Evolutionary conservation across 2,329 filamentous ascomycete species (phyloP).

Genomic region (Thelonectria blattea): DNA sequence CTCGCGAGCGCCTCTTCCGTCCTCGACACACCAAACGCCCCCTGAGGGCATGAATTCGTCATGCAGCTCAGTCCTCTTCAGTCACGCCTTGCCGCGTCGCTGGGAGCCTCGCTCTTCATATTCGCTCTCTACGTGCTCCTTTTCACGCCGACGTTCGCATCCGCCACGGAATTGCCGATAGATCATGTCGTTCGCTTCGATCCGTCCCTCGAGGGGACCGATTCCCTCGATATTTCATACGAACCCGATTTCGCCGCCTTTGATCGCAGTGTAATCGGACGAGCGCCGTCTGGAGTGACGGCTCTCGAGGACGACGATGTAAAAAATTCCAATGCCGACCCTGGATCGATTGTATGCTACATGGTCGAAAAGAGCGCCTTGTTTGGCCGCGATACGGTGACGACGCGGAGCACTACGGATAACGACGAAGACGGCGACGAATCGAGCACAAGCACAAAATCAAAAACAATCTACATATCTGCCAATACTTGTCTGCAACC

Average conservation of each 20-base stretch:
- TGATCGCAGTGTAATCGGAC: conserved; percentile 67
- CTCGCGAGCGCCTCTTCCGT: conserved; percentile 18
- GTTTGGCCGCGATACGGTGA: conserved; percentile 30
- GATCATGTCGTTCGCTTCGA: conserved; percentile 24
- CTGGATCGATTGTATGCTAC: conserved; percentile 63
- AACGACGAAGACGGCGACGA: conserved; percentile 21
- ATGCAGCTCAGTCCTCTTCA: conserved; percentile 73
- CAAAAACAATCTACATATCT: conserved; percentile 73
- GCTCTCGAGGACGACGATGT: conserved; percentile 70
- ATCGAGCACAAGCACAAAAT: conserved; percentile 31
- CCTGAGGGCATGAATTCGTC: conserved; percentile 50
- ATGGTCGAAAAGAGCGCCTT: conserved; percentile 40
- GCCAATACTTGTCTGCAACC: conserved; percentile 88
- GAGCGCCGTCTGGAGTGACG: conserved; percentile 58
- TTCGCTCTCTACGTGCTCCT: conserved; percentile 62
- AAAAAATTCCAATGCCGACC: conserved; percentile 61
- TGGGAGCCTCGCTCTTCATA: conserved; percentile 65
- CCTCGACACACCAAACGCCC: conserved; percentile 18
- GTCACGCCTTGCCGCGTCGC: conserved; percentile 72
- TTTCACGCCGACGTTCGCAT: conserved; percentile 63
- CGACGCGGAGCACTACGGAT: conserved; percentile 25
- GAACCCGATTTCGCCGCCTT: conserved; percentile 67
- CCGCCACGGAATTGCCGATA: conserved; percentile 59
- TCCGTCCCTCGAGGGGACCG: conserved; percentile 16
- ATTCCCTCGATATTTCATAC: conserved; percentile 50